Evolutionary conservation across 2,329 filamentous ascomycete genomes (phyloP), one percentile per base, ranked within the genome.

Genomic region (Aspergillus spinulosporus): DNA sequence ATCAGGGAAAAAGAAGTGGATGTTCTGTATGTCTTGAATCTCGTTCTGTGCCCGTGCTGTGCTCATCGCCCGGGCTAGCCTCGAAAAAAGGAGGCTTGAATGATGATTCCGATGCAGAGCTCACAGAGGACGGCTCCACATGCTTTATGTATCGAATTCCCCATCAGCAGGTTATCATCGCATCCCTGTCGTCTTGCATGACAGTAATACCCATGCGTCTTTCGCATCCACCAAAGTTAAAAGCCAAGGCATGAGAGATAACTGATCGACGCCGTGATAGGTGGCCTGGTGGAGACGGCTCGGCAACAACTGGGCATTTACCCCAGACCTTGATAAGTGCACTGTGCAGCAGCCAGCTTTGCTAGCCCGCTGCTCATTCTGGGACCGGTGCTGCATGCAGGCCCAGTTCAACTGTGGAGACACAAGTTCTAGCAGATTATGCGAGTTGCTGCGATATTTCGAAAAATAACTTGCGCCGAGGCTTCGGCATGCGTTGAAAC

Each of bases 81-180:
- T 47, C 39, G n/a, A 31, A 50, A 50, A 50, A 21, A 21, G 21
- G 46, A 39, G 21, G 34, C 15, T 11, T 12, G 34, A 12, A 37
- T 37, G 4, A 37, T 37, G 36, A 47, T 47, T 14, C 11, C 32
- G 42, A 47, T 53, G 51, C 51, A 36, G 34, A 46, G 28, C 15
- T 32, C 52, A 32, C 52, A 40, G 34, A 28, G 32, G 45, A 29
- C 43, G 54, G 58, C 58, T 55, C 58, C 58, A 59, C 58, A 54
- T 50, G 47, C 29, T 58, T 52, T 56, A 60, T 60, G 58, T 58
- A 60, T 60, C 58, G 44, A 58, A 51, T 54, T 50, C 28, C 52
- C 39, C 42, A 37, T 37, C 34, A 37, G 34, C 34, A 37, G 31
- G 7, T 37, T 37, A 48, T 39, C 50, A 31, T 9, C 37, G 34